Evolutionary conservation across 768 basidiomycete species (phyloP).

Genomic region (Boletus pseudo-olivaceus): DNA sequence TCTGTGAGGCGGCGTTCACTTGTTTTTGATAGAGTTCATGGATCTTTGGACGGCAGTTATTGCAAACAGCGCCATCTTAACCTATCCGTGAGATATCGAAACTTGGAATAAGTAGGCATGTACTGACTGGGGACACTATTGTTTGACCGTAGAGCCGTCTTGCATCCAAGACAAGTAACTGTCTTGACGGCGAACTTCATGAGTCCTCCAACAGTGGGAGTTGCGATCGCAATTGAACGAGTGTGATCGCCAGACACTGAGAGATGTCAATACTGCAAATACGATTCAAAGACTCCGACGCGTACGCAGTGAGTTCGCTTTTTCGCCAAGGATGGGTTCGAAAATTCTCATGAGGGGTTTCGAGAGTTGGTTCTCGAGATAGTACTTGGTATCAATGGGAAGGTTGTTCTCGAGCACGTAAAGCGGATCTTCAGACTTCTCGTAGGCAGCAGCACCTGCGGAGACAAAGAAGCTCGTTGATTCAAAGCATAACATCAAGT

Average conservation of each 20-base stretch:
- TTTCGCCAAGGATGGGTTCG: constrained; percentile 94
- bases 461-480: background rate
- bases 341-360: constrained; percentile 98
- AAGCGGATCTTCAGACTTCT: constrained; percentile 97
- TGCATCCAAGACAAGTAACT: constrained; percentile 92
- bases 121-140: constrained; percentile 70
- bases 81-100: constrained; percentile 3
- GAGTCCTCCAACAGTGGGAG: constrained; percentile 91
- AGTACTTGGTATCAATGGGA: constrained; percentile 97
- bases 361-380: constrained; percentile 95
- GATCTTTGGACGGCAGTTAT: constrained; percentile 83
- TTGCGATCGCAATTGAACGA: constrained; percentile 91
- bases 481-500: background rate
- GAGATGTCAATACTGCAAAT: background rate
- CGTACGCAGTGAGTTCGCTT: constrained; percentile 78
- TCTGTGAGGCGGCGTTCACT: constrained; percentile 63
- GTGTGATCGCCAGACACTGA: constrained; percentile 96
- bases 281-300: constrained; percentile 6
- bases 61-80: constrained; percentile 88
- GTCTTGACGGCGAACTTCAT: constrained; percentile 99
- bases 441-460: constrained; percentile 93
- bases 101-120: background rate
- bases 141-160: constrained; percentile 74
- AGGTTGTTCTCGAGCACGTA: constrained; percentile 98
- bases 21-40: constrained; percentile 95